Base-by-base conservation (phyloP, 108 stramenopile genomes). In the Cylindrotheca fusiformis region DNA sequence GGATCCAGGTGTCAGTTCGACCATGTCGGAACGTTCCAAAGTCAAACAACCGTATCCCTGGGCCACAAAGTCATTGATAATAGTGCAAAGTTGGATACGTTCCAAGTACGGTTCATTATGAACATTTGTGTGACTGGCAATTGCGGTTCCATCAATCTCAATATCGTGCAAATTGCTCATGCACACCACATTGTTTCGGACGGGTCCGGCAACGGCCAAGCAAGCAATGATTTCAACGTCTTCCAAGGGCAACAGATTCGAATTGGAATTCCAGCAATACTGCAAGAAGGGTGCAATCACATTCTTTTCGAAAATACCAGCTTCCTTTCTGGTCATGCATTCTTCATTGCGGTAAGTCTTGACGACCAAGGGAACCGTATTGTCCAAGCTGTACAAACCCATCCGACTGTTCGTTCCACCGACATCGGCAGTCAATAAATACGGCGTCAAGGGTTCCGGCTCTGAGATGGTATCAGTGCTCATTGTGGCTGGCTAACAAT, bases 31-130 rank as follows among this genome's bases (percentile, higher is more conserved):
- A 0, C 74, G 63, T 64, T 88, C 72, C 20, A 99, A 76, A 50
- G 96, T 96, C 30, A 99, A 74, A 32, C 93, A 81, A 1, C 98
- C 98, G 67, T 96, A 99, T 27, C 98, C 98, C 31, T 91, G 86
- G 3, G 95, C 98, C 0, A 96, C 96, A 68, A 99, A 97, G 60
- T 99, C 98, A 72, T 98, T 98, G 18, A 98, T 85, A 26, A 98
- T 78, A 36, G 74, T 77, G 67, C 86, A 88, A 47, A 68, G 68
- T 20, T 79, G 58, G 32, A 93, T 81, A 45, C 66, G 28, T 30
- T 30, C 27, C 18, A 79, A 20, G 41, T 71, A 71, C 0, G 31
- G 53, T 44, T 76, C 53, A n/a, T 52, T 48, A 18, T 68, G 29
- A 32, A 65, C 69, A 55, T 76, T 55, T 23, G 52, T 58, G 29